Base-by-base conservation (phyloP, 306 rosid species). In the Vicia villosa region DNA sequence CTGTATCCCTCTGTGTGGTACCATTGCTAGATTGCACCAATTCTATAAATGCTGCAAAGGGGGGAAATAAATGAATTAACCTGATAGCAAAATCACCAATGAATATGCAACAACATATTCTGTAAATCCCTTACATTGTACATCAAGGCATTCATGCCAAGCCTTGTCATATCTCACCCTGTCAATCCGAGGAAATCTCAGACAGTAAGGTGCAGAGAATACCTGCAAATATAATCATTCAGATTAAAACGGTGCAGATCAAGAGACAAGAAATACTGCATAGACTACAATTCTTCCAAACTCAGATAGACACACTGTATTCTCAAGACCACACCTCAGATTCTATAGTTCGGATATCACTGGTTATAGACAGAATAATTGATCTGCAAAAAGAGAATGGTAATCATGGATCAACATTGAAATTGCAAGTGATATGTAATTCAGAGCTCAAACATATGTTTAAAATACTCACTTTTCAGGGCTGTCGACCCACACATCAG, bases 401-500 rank as follows among this genome's bases (percentile, higher is more conserved):
- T 46, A 62, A 38, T 40, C 34, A 40, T 57, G 40, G 50, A 71
- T 37, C 66, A 70, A 56, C 75, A 12, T 24, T 21, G n/a, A 45
- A 64, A 65, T 64, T 58, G 52, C 61, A 72, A 61, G 42, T 3
- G 62, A 45, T 30, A 30, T 7, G 24, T 58, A 19, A 52, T 64
- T 75, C 34, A 24, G 6, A 26, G 46, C 68, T 70, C 36, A 57
- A 8, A 55, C 40, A 13, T 37, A 63, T 62, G 61, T 41, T 17
- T 20, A 32, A 61, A 66, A 56, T 75, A 80, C 82, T 74, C 66
- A 90, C 98, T 94, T 90, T 69, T 94, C 94, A 14, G 98, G 98
- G 83, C 86, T 94, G 72, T 94, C 98, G 50, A 94, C 74, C 98
- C 98, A 94, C 77, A 90, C 96, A 81, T 94, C 98, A 41, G 98